These are phyloP conservation scores for Dalechampia spathulata DNA, from an alignment of 441 rosid genomes.

Conservation along the genomic window DNA sequence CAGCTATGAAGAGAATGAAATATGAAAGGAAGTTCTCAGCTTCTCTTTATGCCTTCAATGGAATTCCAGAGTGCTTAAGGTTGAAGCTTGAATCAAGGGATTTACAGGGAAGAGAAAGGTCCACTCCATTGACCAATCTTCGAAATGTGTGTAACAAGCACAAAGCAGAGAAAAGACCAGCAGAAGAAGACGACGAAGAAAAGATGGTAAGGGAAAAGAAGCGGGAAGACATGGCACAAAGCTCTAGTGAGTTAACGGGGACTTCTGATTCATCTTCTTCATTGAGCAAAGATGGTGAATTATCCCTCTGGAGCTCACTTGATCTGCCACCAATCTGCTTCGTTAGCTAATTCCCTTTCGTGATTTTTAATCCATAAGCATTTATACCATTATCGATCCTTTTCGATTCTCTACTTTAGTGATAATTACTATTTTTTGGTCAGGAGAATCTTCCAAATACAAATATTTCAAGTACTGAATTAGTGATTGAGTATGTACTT, in stretches of 20 bases:
- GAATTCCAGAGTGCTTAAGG: conserved; percentile 50
- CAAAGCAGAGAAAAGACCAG: conserved; percentile 18
- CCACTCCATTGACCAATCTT: conserved; percentile 27
- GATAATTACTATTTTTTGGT: no score
- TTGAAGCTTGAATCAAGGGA: conserved; percentile 30
- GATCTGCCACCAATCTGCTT: conserved; percentile 59
- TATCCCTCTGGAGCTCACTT: conserved; percentile 53
- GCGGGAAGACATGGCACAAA: conserved; percentile 18
- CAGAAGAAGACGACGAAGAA: conserved; percentile 15
- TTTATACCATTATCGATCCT: no score
- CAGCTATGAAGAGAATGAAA: conserved; percentile 49
- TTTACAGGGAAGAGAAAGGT: conserved; percentile 17
- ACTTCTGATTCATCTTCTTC: conserved; percentile 15
- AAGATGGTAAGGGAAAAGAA: conserved; percentile 13
- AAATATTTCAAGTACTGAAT: no score
- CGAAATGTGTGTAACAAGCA: conserved; percentile 31
- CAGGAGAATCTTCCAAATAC: no score
- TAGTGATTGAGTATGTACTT: no score
- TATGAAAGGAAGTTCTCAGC: conserved; percentile 60
- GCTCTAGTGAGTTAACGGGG: conserved; percentile 16
- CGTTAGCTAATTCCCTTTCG: conserved; percentile 27
- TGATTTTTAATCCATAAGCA: no score
- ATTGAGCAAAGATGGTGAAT: conserved; percentile 33
- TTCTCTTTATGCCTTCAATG: conserved; percentile 59
- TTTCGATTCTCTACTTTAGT: no score